Evolutionary conservation across 139 green algal genomes (phyloP), one percentile per base, ranked within the genome.

Genomic region (Prasinococcaceae sp.): DNA sequence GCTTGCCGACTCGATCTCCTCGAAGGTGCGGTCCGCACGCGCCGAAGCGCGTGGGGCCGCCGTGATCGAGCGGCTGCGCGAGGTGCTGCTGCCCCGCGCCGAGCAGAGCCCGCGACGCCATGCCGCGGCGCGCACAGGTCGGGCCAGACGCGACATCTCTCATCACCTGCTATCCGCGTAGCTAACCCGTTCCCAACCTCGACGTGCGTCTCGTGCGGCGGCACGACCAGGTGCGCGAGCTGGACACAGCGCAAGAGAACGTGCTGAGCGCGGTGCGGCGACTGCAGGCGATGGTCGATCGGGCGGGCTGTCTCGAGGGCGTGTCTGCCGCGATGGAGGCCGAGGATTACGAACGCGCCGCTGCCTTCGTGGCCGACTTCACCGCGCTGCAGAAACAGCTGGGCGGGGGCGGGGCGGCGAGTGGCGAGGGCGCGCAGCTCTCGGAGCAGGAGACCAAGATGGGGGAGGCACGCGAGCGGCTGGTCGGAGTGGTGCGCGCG

Each of bases 301-400:
- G 85, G 26, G 70, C 69, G 19, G 69, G 67, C 20, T 82, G 75
- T 51, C 75, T 93, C 17, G 76, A 84, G 32, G 84, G 84, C 35
- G 78, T 84, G 10, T 51, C 75, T 54, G 56, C 28, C 6, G 65
- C 63, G 24, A 47, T 88, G 47, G 58, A 69, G n/a, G 16, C 16
- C 6, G 59, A 84, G 50, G 84, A 96, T 53, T 94, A 84, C 48
- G 88, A 96, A 46, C 66, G 65, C 0, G 86, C 87, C 16, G 86
- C 83, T 2, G 29, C 74, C 2, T 81, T 74, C 60, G 75, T 95
- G 25, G 54, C 58, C 22, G 76, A 55, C 3, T 93, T 88, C 50
- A 65, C 85, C 36, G 63, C 83, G 27, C 71, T 94, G 30, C 81
- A 93, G 45, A 51, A 65, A 2, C 44, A 65, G 39, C 49, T 82